These are phyloP conservation scores for Apiotrichum sp. DNA, from an alignment of 1,284 basidiomycete genomes.

Conservation along the genomic window DNA sequence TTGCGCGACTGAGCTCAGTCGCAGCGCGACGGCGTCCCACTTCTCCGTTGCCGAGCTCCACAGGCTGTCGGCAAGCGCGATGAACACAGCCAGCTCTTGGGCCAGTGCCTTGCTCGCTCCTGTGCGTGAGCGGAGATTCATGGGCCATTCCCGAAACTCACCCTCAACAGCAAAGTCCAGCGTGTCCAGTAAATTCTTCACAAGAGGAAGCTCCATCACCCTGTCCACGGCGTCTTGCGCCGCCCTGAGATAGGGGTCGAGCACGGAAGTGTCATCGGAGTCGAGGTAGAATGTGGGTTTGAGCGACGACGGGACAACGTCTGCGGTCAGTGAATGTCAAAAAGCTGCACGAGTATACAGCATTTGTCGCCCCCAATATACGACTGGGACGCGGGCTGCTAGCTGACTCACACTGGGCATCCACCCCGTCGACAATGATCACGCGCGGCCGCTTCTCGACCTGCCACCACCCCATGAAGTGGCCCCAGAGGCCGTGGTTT, in stretches of 20 bases:
- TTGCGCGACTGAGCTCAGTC: constrained; percentile 25
- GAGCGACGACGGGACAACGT: constrained; percentile 1
- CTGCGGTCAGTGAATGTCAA: neutral
- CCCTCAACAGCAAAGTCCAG: constrained; percentile 9
- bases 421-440: constrained; percentile 40
- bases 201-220: constrained; percentile 7
- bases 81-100: constrained; percentile 39
- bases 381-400: neutral
- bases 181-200: constrained; percentile 13
- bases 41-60: constrained; percentile 19
- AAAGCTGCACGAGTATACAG: too few relatives aligned
- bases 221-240: constrained; percentile 8
- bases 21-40: constrained; percentile 42
- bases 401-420: constrained; percentile 30
- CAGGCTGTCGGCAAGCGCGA: constrained; percentile 38
- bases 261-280: constrained; percentile 4
- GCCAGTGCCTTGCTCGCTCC: constrained; percentile 36
- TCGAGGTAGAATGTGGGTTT: constrained; percentile 13
- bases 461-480: constrained; percentile 29
- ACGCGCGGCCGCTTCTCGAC: constrained; percentile 29
- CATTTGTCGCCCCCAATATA: too few relatives aligned
- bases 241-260: constrained; percentile 10
- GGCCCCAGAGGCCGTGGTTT: constrained; percentile 41
- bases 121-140: constrained; percentile 16
- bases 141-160: neutral